Evolutionary conservation across 2,329 filamentous ascomycete genomes (phyloP), one percentile per base, ranked within the genome.

Genomic region (Hypoxylon sp.): DNA sequence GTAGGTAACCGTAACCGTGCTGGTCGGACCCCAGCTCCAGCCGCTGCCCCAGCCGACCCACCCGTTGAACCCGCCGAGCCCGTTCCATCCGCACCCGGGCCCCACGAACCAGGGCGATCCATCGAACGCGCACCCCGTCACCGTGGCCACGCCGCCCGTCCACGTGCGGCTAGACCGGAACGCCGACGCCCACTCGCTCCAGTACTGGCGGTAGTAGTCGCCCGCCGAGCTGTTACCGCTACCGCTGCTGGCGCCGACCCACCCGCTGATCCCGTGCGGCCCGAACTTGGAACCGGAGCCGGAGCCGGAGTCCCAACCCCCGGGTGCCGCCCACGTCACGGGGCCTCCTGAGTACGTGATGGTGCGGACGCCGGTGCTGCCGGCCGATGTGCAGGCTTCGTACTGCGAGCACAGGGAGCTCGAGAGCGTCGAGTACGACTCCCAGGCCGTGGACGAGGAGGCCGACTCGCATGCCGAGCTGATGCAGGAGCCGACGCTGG

Each of bases 121-220:
- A 64, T 74, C 71, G 73, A 78, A 81, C 26, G 76, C 73, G 64
- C 79, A 81, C 1, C 79, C 79, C 1, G 79, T 81, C 2, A 81
- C 76, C 22, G 79, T 81, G 60, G 77, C 79, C 17, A 73, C 74
- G 43, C 77, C 76, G 47, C 76, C 77, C 1, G 76, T 71, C 75
- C 76, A 80, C 48, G 77, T 79, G 46, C 67, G 68, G 5, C 74
- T 73, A 6, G 68, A 68, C 32, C 62, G 56, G 54, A 71, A 72
- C 22, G 73, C 73, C 1, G 70, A 71, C 34, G 74, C 71, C 74
- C 74, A 76, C 55, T 72, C 71, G 37, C 71, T 72, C 71, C 71
- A 74, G 63, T 73, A 71, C 53, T 67, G 57, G 54, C 61, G 62
- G 60, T 71, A 69, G 22, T 59, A 49, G 26, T 54, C 60, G 28